Conservation (phyloP, 345 rosid genomes). For the Lagerstroemia speciosa region DNA sequence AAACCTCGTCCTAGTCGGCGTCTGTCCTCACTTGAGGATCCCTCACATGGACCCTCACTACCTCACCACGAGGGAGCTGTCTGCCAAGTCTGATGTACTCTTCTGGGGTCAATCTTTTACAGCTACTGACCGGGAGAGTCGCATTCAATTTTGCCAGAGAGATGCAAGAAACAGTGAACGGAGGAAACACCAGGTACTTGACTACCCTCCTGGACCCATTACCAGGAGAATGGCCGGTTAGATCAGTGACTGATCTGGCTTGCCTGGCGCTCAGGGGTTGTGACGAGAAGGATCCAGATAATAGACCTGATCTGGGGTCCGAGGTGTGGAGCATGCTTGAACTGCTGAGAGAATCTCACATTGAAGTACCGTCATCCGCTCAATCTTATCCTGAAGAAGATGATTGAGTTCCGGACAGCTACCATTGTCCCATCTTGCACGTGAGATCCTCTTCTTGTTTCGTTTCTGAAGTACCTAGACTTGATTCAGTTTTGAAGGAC, state of each 20-base stretch:
- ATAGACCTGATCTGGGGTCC: slow-evolving; percentile 68
- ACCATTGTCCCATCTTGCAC: slow-evolving; percentile 45
- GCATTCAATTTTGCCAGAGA: slow-evolving; percentile 13
- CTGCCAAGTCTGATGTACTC: slow-evolving; percentile 78
- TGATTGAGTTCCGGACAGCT: slow-evolving; percentile 56
- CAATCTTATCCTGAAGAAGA: slow-evolving; percentile 36
- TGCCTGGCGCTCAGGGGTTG: slow-evolving; percentile 77
- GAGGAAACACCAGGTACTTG: not conserved
- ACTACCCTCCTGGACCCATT: slow-evolving; percentile 56
- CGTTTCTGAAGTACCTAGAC: not conserved
- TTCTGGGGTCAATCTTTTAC: slow-evolving; percentile 60
- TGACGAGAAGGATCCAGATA: slow-evolving; percentile 49
- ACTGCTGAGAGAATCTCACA: slow-evolving; percentile 80
- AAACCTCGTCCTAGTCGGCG: slow-evolving; percentile 68
- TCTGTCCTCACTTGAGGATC: slow-evolving; percentile 16
- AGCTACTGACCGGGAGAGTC: slow-evolving; percentile 62
- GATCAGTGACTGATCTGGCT: slow-evolving; percentile 76
- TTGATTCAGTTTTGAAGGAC: not conserved
- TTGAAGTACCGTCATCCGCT: slow-evolving; percentile 33
- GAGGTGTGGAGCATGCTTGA: slow-evolving; percentile 88
- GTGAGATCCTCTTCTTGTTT: not conserved
- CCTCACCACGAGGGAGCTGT: slow-evolving; percentile 45
- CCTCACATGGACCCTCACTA: slow-evolving; percentile 73
- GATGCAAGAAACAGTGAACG: slow-evolving; percentile 1
- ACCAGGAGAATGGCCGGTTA: slow-evolving; percentile 96